Conservation (phyloP, 1,284 basidiomycete species). For the Sphagnurus paluster region DNA sequence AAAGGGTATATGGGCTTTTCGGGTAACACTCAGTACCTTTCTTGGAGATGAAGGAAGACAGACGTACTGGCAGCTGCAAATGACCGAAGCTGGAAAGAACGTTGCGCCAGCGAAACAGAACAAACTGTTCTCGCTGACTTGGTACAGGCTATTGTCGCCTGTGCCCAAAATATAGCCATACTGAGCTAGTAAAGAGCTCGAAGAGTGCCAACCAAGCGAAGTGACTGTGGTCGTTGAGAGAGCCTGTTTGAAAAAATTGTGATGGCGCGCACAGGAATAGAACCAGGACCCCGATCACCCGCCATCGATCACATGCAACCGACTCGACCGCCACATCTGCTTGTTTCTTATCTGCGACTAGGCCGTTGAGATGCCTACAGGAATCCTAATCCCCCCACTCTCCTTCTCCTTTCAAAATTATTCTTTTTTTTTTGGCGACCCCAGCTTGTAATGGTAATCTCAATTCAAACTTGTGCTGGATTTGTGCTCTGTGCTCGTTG, state of each 20-base stretch:
- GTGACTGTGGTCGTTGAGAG: neutral
- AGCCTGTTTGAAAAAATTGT: constrained; percentile 8
- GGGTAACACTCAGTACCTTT: neutral
- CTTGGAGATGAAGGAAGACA: constrained; percentile 7
- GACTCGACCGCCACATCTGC: too few species aligned
- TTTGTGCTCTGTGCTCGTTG: too few species aligned
- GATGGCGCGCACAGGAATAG: constrained; percentile 1
- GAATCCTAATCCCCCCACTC: too few species aligned
- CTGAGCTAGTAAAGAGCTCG: constrained; percentile 16
- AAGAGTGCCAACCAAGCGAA: constrained; percentile 3
- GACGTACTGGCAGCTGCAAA: constrained; percentile 21
- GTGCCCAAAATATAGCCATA: constrained; percentile 25
- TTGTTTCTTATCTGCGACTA: too few species aligned
- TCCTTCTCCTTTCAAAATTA: too few species aligned
- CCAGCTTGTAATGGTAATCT: too few species aligned
- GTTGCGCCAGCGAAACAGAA: constrained; percentile 20
- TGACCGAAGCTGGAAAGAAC: constrained; percentile 21
- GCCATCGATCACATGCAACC: too few species aligned
- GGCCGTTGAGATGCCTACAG: too few species aligned
- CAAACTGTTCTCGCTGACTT: constrained; percentile 16
- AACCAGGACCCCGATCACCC: too few species aligned
- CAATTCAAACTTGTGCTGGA: too few species aligned
- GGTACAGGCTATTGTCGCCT: constrained; percentile 19
- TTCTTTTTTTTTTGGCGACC: too few species aligned
- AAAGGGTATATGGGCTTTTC: neutral